These are phyloP conservation scores for Firmiana major DNA, from an alignment of 345 rosid genomes.

Conservation along the genomic window DNA sequence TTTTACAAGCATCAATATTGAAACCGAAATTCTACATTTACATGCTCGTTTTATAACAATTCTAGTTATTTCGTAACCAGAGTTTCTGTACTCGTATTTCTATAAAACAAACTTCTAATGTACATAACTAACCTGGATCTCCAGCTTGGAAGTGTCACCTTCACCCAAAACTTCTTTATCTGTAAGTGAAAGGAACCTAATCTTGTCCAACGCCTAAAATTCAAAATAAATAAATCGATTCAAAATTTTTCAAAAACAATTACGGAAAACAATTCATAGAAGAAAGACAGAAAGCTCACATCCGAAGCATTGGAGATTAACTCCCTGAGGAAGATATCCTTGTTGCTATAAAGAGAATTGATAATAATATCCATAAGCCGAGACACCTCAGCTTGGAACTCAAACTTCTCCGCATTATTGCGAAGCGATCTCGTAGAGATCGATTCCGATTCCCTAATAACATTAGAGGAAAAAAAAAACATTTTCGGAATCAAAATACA, in stretches of 20 bases:
- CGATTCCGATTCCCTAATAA: slow-evolving; percentile 80
- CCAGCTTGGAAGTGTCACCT: slow-evolving; percentile 88
- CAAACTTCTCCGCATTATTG: slow-evolving; percentile 78
- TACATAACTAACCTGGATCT: slow-evolving; percentile 67
- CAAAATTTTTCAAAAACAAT: background rate
- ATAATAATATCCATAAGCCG: slow-evolving; percentile 96
- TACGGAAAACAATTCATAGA: background rate
- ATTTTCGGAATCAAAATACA: background rate
- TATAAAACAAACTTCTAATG: background rate
- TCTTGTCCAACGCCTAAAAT: slow-evolving; percentile 87
- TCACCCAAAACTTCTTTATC: slow-evolving; percentile 93
- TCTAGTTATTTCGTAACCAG: background rate
- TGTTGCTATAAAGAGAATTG: slow-evolving; percentile 97
- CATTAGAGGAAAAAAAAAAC: background rate
- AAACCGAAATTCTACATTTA: background rate
- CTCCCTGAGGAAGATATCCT: slow-evolving; percentile 96
- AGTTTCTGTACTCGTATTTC: background rate
- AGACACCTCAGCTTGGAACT: slow-evolving; percentile 99
- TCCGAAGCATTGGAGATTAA: slow-evolving; percentile 98
- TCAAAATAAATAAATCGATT: background rate
- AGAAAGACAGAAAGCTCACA: slow-evolving; percentile 38
- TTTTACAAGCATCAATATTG: background rate
- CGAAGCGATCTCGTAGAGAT: slow-evolving; percentile 88
- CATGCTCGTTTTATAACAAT: background rate
- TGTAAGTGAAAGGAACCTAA: slow-evolving; percentile 87